Evolutionary conservation across 2,329 filamentous ascomycete genomes (phyloP).

Genomic region (Talaromyces sp.): DNA sequence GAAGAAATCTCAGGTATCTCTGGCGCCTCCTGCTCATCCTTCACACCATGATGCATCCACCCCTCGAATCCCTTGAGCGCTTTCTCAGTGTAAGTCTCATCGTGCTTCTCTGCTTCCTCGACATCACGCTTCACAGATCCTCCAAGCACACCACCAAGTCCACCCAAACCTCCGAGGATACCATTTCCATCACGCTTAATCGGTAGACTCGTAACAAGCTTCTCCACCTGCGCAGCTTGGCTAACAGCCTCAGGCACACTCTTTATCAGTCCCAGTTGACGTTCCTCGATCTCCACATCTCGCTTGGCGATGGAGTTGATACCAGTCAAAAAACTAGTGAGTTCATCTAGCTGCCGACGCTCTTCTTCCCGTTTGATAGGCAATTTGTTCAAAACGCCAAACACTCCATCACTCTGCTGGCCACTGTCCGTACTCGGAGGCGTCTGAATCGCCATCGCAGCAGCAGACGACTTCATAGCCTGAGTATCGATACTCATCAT

Average conservation of each 20-base stretch:
- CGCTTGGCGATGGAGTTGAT: slow-evolving; percentile 13
- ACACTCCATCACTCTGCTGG: neutral
- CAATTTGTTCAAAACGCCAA: slow-evolving; percentile 7
- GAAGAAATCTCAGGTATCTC: neutral
- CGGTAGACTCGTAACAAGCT: slow-evolving; percentile 2
- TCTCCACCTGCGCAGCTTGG: neutral
- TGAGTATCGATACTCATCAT: slow-evolving; percentile 1
- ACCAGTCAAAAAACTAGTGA: slow-evolving; percentile 2
- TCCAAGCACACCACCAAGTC: neutral
- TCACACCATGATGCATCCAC: neutral
- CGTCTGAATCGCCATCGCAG: slow-evolving; percentile 1
- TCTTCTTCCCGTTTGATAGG: neutral
- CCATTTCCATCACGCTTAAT: slow-evolving; percentile 6
- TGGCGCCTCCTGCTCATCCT: neutral
- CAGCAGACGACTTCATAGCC: slow-evolving; percentile 15
- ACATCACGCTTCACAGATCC: neutral
- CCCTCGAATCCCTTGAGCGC: neutral
- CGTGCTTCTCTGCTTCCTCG: neutral
- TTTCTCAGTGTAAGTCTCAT: slow-evolving; percentile 1
- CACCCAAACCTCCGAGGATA: slow-evolving; percentile 1
- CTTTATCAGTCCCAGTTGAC: slow-evolving; percentile 15
- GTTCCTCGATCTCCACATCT: neutral
- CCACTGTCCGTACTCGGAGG: neutral
- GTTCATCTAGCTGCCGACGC: neutral
- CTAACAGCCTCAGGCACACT: slow-evolving; percentile 9